Evolutionary conservation across 805 yeast genomes (phyloP), one percentile per base, ranked within the genome.

Genomic region (Saturnispora ahearnii): DNA sequence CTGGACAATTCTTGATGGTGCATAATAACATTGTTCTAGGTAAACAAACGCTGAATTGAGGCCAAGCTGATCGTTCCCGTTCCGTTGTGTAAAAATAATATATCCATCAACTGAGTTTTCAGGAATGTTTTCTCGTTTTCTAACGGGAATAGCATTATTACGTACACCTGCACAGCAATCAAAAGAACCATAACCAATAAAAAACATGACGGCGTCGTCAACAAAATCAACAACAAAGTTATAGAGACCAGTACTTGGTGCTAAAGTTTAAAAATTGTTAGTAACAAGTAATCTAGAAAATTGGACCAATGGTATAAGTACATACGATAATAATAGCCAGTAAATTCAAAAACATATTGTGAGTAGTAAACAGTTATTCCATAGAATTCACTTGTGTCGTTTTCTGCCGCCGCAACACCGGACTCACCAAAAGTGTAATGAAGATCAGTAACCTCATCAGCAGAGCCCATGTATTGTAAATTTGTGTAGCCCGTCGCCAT

Each of bases 151-250:
- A 18, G 18, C 18, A 11, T 21, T 10, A 18, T n/a, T 26, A 2
- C n/a, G 21, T 13, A 18, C 18, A 18, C 58, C 51, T 28, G 55
- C 49, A 56, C 72, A 63, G 56, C 76, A 72, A 29, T 59, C 61
- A 28, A 69, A 61, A n/a, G 64, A 64, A 46, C 56, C 59, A 7
- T 62, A 62, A 41, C 68, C 68, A 44, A 63, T 51, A 41, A 55
- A 59, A 40, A 70, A 64, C 53, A 60, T 61, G 22, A 57, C 64
- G 15, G 58, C 53, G 53, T 68, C 71, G 57, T 67, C 72, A 22
- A 60, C 59, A 11, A 38, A 34, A 8, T 40, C 29, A n/a, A 65
- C 48, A 11, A 42, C 31, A 38, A 68, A 56, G 0, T 52, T 47
- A 44, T 62, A 68, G 6, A 55, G 44, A 51, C 72, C 72, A 18